phyloP scores from a whole-genome alignment of 768 basidiomycete species.

The Lactarius vividus region DNA sequence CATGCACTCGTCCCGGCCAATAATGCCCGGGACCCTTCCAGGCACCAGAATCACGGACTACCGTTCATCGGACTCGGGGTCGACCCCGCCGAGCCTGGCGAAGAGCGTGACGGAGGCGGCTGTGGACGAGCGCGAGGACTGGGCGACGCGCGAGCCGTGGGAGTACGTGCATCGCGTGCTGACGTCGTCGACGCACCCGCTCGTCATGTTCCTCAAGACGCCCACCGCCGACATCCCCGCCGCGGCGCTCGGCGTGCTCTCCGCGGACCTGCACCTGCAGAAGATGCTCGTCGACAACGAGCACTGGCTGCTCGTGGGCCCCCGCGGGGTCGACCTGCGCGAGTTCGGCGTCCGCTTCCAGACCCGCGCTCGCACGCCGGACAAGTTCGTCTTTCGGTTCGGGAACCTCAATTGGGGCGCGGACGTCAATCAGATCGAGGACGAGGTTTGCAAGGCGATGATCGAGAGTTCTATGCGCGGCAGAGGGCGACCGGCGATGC shows the following conservation, averaged over 20 bases:
- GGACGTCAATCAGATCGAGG: conserved; percentile 18
- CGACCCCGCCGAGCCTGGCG: background rate
- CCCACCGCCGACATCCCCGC: conserved; percentile 14
- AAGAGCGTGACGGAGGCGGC: background rate
- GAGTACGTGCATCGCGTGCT: conserved; percentile 23
- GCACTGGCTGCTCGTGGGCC: conserved; percentile 18
- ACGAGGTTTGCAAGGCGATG: conserved; percentile 15
- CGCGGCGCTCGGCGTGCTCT: conserved; percentile 1
- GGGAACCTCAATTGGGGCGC: conserved; percentile 23
- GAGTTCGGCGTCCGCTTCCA: conserved; percentile 16
- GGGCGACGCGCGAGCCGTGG: conserved; percentile 26
- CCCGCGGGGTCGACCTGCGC: conserved; percentile 4
- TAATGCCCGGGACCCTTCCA: conserved; percentile 17
- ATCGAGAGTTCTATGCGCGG: conserved; percentile 2
- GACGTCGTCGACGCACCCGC: conserved; percentile 13
- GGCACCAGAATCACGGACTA: conserved; percentile 3
- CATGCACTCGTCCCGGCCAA: background rate
- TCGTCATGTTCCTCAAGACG: conserved; percentile 20
- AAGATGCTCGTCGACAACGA: conserved; percentile 19
- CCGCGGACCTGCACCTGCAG: conserved; percentile 7
- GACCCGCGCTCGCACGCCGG: background rate
- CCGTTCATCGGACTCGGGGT: background rate
- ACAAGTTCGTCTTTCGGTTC: conserved; percentile 10
- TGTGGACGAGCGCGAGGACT: conserved; percentile 13
- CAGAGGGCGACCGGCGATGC: conserved; percentile 6